Base-by-base conservation (phyloP, 2,329 filamentous ascomycete genomes). In the Falciphora oryzae region DNA sequence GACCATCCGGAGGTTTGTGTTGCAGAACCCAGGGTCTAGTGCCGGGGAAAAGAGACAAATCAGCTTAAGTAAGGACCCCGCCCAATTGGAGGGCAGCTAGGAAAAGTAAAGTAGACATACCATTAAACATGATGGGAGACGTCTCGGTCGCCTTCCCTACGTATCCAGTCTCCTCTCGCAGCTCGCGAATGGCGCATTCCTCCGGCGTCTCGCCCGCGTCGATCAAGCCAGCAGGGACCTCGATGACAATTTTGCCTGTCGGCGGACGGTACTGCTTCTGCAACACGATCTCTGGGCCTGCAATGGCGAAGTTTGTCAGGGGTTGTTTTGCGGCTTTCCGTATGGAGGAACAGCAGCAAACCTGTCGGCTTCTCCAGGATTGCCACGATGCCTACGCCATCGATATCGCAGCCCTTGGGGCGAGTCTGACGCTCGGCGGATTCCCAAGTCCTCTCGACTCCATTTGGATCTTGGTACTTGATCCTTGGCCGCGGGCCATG, bases 371-470 rank as follows among this genome's bases (percentile, higher is more conserved):
- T 83, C 67, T 85, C 78, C 18, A 93, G 78, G 67, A 92, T 84
- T 57, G 89, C 89, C 22, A 91, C 81, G 65, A 93, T 90, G 66
- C 89, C 89, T 18, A 92, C 89, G 63, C 87, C 89, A 70, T 93
- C 90, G 63, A 92, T 87, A 44, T 85, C 83, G 65, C 81, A 80
- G 67, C 75, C 79, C 64, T 79, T 77, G 16, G 89, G 88, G 4
- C 89, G 84, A 0, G 89, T 92, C 35, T 81, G 82, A n/a, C 90
- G 85, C 74, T 91, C 87, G 22, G 87, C 87, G 0, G 87, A 89
- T 72, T 93, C 89, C 89, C 89, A 92, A 35, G 83, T 85, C 63
- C 89, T 81, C 0, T 78, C 74, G 22, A 78, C 77, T 68, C 85
- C 86, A 44, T 82, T 79, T 27, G 86, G 83, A 71, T 92, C 89